phyloP scores from a whole-genome alignment of 108 stramenopile species.

The Conticribra weissflogii region DNA sequence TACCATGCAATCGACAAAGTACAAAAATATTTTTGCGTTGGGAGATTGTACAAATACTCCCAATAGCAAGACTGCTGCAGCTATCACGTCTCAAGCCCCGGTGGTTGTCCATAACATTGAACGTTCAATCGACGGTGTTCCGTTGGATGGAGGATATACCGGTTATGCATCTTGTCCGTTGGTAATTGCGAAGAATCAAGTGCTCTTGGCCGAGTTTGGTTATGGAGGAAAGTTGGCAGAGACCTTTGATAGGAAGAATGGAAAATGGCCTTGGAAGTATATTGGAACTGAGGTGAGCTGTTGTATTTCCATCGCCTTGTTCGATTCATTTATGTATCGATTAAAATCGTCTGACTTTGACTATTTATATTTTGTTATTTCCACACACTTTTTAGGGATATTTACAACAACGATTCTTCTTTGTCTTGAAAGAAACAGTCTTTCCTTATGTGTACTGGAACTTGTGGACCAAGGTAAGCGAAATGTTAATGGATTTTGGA shows the following conservation, averaged over 20 bases:
- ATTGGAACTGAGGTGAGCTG: constrained; percentile 27
- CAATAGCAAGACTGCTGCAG: constrained; percentile 54
- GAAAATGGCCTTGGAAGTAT: constrained; percentile 19
- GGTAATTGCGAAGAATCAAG: constrained; percentile 22
- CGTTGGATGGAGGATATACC: constrained; percentile 32
- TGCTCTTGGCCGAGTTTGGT: constrained; percentile 49
- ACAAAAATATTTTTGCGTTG: constrained; percentile 44
- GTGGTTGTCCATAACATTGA: constrained; percentile 49
- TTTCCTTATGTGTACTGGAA: constrained; percentile 31
- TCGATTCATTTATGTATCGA: no score
- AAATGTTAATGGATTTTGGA: no score
- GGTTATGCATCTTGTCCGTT: constrained; percentile 54
- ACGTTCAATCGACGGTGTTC: constrained; percentile 18
- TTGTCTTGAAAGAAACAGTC: constrained; percentile 25
- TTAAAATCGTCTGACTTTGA: no score
- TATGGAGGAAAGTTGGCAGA: constrained; percentile 43
- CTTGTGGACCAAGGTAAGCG: constrained; percentile 21
- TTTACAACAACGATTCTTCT: constrained; percentile 25
- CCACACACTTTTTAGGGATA: no score
- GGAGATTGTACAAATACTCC: constrained; percentile 53
- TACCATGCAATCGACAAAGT: constrained; percentile 41
- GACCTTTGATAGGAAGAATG: constrained; percentile 34
- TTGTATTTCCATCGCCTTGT: no score
- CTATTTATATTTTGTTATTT: no score
- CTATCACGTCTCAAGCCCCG: constrained; percentile 42